These are phyloP conservation scores for Allium fistulosum DNA, from an alignment of 106 monocot species.

Conservation along the genomic window DNA sequence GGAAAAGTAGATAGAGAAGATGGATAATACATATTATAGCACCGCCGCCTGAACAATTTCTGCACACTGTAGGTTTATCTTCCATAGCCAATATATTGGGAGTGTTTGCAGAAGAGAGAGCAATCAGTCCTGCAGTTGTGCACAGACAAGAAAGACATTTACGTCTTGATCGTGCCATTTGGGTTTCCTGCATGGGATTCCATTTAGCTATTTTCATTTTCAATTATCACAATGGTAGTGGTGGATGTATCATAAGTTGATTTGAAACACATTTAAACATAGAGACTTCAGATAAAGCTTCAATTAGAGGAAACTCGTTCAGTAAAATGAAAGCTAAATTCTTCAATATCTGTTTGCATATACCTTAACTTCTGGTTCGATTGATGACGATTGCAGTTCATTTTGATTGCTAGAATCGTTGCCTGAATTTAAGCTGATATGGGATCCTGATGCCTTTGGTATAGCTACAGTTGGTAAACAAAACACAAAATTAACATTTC, in stretches of 20 bases:
- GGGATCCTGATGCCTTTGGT: not conserved
- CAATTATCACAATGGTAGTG: too few relatives aligned
- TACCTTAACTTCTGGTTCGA: not conserved
- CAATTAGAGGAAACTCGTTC: too few relatives aligned
- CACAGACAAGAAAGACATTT: conserved; percentile 69
- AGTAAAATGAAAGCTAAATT: too few relatives aligned
- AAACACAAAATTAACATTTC: not conserved
- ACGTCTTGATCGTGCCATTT: conserved; percentile 44
- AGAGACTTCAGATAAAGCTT: too few relatives aligned
- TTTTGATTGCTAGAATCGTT: not conserved
- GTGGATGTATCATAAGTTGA: too few relatives aligned
- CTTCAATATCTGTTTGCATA: too few relatives aligned
- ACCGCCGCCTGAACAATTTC: conserved; percentile 81
- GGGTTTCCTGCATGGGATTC: conserved; percentile 11
- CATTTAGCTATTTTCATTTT: too few relatives aligned
- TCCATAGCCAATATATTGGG: conserved; percentile 29
- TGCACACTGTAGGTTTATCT: conserved; percentile 51
- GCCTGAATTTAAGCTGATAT: not conserved
- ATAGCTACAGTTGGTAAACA: not conserved
- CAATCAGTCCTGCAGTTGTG: conserved; percentile 50
- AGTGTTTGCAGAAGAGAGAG: conserved; percentile 20
- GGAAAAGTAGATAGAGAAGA: not conserved
- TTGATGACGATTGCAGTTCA: conserved; percentile 1
- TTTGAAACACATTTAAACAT: too few relatives aligned
- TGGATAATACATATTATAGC: conserved; percentile 68